Evolutionary conservation across 1,284 basidiomycete genomes (phyloP).

Genomic region (Austroboletus novae-zelandiae): DNA sequence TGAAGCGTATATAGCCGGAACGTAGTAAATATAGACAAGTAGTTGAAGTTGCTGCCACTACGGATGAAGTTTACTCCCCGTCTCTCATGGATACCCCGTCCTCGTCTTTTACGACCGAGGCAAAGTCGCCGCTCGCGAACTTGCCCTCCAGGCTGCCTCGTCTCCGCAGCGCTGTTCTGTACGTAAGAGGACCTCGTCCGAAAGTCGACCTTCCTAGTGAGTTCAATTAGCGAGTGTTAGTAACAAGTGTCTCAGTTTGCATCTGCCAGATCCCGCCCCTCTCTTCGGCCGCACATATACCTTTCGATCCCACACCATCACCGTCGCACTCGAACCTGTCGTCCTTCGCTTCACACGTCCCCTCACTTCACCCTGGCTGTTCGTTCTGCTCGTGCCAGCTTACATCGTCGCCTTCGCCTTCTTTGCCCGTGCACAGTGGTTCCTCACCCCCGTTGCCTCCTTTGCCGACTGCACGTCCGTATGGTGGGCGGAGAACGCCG

Average conservation of each 20-base stretch:
- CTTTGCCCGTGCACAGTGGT: slow-evolving; percentile 70
- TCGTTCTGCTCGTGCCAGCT: slow-evolving; percentile 51
- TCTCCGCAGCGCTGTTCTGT: slow-evolving; percentile 26
- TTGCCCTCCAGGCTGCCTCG: slow-evolving; percentile 19
- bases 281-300: slow-evolving; percentile 49
- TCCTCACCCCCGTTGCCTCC: slow-evolving; percentile 58
- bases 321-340: slow-evolving; percentile 52
- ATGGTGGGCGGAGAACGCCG: slow-evolving; percentile 66
- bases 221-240: background rate
- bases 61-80: no score
- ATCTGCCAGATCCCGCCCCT: slow-evolving; percentile 48
- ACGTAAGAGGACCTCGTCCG: slow-evolving; percentile 59
- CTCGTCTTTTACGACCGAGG: slow-evolving; percentile 7
- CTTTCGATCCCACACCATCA: slow-evolving; percentile 37
- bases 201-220: slow-evolving; percentile 48
- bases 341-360: slow-evolving; percentile 49
- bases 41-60: no score
- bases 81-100: background rate
- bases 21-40: background rate
- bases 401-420: slow-evolving; percentile 77
- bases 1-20: background rate
- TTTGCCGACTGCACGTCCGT: slow-evolving; percentile 69
- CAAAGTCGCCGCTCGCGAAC: slow-evolving; percentile 4
- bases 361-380: slow-evolving; percentile 52
- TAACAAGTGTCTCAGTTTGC: no score